Conservation (phyloP, 164 flowering plant genomes). For the Dillenia suffruticosa region DNA sequence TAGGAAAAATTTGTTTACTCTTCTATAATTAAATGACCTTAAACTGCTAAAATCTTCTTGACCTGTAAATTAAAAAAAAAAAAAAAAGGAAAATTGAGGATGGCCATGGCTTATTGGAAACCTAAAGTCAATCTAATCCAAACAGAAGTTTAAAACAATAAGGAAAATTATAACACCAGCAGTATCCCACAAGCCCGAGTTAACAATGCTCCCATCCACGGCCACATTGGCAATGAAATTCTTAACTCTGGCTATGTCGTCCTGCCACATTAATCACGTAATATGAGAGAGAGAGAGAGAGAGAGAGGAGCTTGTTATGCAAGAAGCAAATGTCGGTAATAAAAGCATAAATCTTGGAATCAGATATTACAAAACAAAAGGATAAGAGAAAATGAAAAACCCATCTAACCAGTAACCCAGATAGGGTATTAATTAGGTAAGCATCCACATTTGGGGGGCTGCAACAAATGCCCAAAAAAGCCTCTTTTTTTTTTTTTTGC, state of each 20-base stretch:
- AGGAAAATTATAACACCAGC: slow-evolving; percentile 23
- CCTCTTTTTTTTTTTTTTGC: too few species aligned
- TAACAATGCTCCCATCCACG: slow-evolving; percentile 42
- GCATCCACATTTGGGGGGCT: too few species aligned
- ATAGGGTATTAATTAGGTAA: too few species aligned
- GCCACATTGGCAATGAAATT: slow-evolving; percentile 55
- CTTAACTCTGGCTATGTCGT: slow-evolving; percentile 82
- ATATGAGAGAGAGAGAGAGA: not conserved
- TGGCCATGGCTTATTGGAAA: not conserved
- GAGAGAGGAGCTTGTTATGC: too few species aligned
- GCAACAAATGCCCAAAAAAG: too few species aligned
- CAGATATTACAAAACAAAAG: too few species aligned
- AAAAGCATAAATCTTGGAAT: too few species aligned
- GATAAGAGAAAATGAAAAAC: too few species aligned
- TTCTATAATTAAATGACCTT: not conserved
- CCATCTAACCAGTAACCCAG: too few species aligned
- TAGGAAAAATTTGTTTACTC: not conserved
- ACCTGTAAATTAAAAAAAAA: not conserved
- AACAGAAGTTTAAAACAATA: not conserved
- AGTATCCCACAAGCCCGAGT: slow-evolving; percentile 50
- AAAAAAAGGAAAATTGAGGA: not conserved
- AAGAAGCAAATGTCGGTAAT: too few species aligned
- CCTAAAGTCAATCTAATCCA: not conserved
- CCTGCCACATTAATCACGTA: slow-evolving; percentile 39
- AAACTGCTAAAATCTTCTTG: not conserved